These are phyloP conservation scores for Megacollybia marginata DNA, from an alignment of 768 basidiomycete genomes.

Conservation along the genomic window DNA sequence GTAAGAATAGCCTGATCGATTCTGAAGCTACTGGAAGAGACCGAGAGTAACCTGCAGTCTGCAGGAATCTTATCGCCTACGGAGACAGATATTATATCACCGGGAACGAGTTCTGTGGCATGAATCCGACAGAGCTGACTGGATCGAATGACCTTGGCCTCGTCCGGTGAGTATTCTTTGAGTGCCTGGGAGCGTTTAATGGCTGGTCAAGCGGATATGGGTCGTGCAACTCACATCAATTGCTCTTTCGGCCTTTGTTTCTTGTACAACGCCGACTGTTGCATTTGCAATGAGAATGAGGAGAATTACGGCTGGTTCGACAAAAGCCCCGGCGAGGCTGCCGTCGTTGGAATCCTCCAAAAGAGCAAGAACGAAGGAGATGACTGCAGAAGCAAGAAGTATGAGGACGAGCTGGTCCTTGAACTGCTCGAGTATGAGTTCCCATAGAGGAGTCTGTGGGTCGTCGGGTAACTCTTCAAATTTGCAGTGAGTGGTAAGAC, in stretches of 20 bases:
- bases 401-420: slow-evolving; percentile 98
- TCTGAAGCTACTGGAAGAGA: slow-evolving; percentile 90
- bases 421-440: slow-evolving; percentile 97
- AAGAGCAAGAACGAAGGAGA: slow-evolving; percentile 89
- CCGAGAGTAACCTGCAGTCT: slow-evolving; percentile 83
- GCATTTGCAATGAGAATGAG: slow-evolving; percentile 96
- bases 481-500: slow-evolving; percentile 3
- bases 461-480: slow-evolving; percentile 84
- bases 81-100: slow-evolving; percentile 84
- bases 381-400: slow-evolving; percentile 84
- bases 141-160: slow-evolving; percentile 82
- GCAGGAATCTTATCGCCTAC: slow-evolving; percentile 96
- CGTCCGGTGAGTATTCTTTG: slow-evolving; percentile 95
- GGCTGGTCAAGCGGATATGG: slow-evolving; percentile 2
- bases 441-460: slow-evolving; percentile 84
- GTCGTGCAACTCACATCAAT: slow-evolving; percentile 71
- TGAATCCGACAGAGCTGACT: slow-evolving; percentile 68
- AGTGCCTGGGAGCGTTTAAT: slow-evolving; percentile 54
- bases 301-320: slow-evolving; percentile 92
- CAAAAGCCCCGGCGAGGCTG: slow-evolving; percentile 75
- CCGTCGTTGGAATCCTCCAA: slow-evolving; percentile 72
- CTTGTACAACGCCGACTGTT: slow-evolving; percentile 95
- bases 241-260: slow-evolving; percentile 91
- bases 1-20: slow-evolving; percentile 96
- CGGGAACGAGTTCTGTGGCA: slow-evolving; percentile 87